Percentiles rank a stretch among this genome's conserved stretches.
These are phyloP conservation scores for Phascolomyces articulosus DNA, from an alignment of 371 early-diverging fungal species.

Conservation along the genomic window DNA sequence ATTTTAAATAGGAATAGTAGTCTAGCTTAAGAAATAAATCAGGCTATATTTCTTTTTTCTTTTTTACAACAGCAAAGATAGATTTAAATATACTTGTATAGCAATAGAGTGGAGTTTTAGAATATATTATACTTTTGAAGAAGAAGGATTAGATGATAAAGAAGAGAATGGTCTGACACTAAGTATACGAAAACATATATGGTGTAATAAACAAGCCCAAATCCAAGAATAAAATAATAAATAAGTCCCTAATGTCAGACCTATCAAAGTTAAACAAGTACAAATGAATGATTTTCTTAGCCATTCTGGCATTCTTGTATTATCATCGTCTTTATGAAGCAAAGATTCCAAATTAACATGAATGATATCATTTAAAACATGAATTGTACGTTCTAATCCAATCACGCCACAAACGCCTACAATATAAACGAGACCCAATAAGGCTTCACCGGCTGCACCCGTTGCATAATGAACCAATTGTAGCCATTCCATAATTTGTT, in stretches of 20 bases:
- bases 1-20: too few species aligned
- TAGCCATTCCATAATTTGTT: slow-evolving; percentile 38
- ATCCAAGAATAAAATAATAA: slow-evolving; percentile 48
- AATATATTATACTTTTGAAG: background rate
- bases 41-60: too few species aligned
- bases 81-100: too few species aligned
- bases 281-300: slow-evolving; percentile 8
- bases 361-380: slow-evolving; percentile 32
- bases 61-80: too few species aligned
- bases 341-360: slow-evolving; percentile 26
- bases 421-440: slow-evolving; percentile 41
- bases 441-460: slow-evolving; percentile 40
- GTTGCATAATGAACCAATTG: slow-evolving; percentile 44
- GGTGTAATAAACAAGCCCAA: slow-evolving; percentile 41
- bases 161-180: slow-evolving; percentile 10
- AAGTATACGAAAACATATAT: slow-evolving; percentile 25
- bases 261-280: slow-evolving; percentile 22
- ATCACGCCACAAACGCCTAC: slow-evolving; percentile 38
- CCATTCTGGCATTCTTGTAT: slow-evolving; percentile 8
- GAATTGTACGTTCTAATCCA: slow-evolving; percentile 32
- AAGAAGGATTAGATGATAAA: too few species aligned
- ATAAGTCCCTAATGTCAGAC: slow-evolving; percentile 35
- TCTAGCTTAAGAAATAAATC: too few species aligned
- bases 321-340: background rate
- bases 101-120: too few species aligned